Conservation (phyloP, 2,329 filamentous ascomycete genomes). For the Coniella lustricola region DNA sequence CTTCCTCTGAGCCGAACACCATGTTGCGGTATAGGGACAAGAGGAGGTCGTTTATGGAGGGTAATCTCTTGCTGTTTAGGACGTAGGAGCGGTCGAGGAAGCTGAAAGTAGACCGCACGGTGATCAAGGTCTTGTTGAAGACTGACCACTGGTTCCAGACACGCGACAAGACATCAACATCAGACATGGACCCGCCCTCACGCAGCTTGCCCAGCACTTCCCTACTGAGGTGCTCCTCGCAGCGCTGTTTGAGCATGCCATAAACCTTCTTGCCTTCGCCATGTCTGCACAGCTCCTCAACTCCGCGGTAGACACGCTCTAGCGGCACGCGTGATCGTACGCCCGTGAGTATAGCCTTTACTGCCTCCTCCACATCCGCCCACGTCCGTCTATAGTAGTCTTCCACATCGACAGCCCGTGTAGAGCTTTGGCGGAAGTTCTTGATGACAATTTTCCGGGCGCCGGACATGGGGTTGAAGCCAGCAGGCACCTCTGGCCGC, state of each 20-base stretch:
- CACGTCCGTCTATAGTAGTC: constrained; percentile 73
- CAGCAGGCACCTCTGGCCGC: constrained; percentile 30
- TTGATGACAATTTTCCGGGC: constrained; percentile 89
- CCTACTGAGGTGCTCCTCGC: constrained; percentile 59
- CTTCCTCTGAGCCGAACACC: constrained; percentile 33
- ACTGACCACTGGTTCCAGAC: constrained; percentile 58
- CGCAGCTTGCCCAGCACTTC: constrained; percentile 51
- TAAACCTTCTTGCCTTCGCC: constrained; percentile 64
- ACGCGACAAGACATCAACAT: constrained; percentile 56
- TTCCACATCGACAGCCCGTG: constrained; percentile 53
- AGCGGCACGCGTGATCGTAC: constrained; percentile 62
- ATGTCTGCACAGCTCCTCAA: constrained; percentile 84
- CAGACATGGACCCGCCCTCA: constrained; percentile 41
- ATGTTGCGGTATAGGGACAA: constrained; percentile 66
- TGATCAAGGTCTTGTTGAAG: constrained; percentile 65
- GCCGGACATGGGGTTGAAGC: constrained; percentile 67
- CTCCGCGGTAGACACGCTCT: constrained; percentile 81
- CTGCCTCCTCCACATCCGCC: constrained; percentile 64
- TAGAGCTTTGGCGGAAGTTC: constrained; percentile 66
- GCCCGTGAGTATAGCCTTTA: constrained; percentile 66
- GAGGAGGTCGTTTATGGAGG: constrained; percentile 74
- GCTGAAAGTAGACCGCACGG: constrained; percentile 83
- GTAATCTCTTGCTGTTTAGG: constrained; percentile 60
- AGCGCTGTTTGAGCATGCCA: constrained; percentile 56
- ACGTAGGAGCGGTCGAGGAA: constrained; percentile 90